Base-by-base conservation (phyloP, 345 rosid genomes). In the Boechera retrofracta region DNA sequence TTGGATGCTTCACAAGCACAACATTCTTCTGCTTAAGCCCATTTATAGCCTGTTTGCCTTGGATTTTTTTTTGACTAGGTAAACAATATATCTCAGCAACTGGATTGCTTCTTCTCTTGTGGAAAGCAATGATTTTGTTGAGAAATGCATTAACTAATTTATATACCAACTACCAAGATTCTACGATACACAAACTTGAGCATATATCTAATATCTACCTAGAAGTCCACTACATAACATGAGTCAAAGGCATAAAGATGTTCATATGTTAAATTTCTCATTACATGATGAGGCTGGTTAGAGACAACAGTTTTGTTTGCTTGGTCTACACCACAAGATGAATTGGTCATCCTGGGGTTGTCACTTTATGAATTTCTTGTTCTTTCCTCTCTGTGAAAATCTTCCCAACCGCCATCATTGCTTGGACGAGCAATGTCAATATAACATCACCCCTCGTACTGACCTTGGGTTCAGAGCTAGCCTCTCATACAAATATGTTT, bases 1-100 rank as follows among this genome's bases (percentile, higher is more conserved):
- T 51, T 55, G 56, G 81, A 70, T 74, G 76, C 72, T 64, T 74
- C 81, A 42, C 69, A 60, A 51, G 69, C 64, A 24, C 66, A 67
- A 35, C 69, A 67, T n/a, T 73, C 69, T 67, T 67, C 78, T 42
- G 64, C 69, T 67, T 72, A 26, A 67, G 68, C 64, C 67, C 24
- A 38, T 56, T 64, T 47, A 38, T 42, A 24, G 49, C 63, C 33
- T 49, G 73, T 77, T 77, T 77, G 63, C 73, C 81, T 71, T 65
- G 1, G 4, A 64, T 77, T 33, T 70, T 42, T 57, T 77, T 45
- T 70, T 42, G 59, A 47, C 72, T 64, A 15, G 56, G 55, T 64
- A 56, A 64, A 71, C 67, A 69, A 54, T 49, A 41, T 76, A 32
- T 52, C 55, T 52, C 8, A 76, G 79, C 69, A 69, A 18, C 49